Conservation (phyloP, 2,329 filamentous ascomycete genomes). For the Aspergillus pseudonomiae region DNA sequence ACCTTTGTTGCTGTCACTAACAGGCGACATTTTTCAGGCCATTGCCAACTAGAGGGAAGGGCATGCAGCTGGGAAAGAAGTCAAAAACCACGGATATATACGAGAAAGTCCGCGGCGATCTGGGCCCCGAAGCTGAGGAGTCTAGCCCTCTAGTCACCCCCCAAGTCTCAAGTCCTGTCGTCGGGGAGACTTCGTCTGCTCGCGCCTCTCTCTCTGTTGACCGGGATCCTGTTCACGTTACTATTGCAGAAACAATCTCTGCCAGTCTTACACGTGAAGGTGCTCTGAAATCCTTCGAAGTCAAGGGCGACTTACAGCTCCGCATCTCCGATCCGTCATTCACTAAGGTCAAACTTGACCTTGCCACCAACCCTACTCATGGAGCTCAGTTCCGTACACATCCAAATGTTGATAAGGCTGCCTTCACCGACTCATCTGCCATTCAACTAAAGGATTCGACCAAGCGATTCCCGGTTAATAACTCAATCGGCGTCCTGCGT, state of each 20-base stretch:
- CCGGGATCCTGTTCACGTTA: slow-evolving; percentile 83
- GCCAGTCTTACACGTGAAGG: slow-evolving; percentile 89
- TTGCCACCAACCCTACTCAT: slow-evolving; percentile 74
- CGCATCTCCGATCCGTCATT: slow-evolving; percentile 86
- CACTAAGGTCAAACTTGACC: slow-evolving; percentile 86
- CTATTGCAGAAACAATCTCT: slow-evolving; percentile 84
- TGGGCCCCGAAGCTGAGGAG: slow-evolving; percentile 84
- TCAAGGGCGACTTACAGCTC: slow-evolving; percentile 90
- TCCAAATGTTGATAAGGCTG: slow-evolving; percentile 88
- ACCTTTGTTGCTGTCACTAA: slow-evolving; percentile 9
- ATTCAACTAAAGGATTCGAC: slow-evolving; percentile 89
- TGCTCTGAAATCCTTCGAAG: slow-evolving; percentile 78
- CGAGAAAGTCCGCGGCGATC: slow-evolving; percentile 87
- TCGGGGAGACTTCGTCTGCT: slow-evolving; percentile 56
- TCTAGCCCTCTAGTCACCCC: slow-evolving; percentile 68
- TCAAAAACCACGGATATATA: slow-evolving; percentile 98
- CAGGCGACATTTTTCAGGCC: slow-evolving; percentile 53
- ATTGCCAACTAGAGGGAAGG: slow-evolving; percentile 78
- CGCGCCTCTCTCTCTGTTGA: slow-evolving; percentile 69
- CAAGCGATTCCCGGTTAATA: slow-evolving; percentile 92
- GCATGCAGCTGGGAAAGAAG: slow-evolving; percentile 99
- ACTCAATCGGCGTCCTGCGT: slow-evolving; percentile 86
- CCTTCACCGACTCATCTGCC: slow-evolving; percentile 78
- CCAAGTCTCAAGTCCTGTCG: slow-evolving; percentile 56
- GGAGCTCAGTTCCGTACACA: slow-evolving; percentile 93